Evolutionary conservation across 441 rosid species (phyloP).

Genomic region (Eruca vesicaria): DNA sequence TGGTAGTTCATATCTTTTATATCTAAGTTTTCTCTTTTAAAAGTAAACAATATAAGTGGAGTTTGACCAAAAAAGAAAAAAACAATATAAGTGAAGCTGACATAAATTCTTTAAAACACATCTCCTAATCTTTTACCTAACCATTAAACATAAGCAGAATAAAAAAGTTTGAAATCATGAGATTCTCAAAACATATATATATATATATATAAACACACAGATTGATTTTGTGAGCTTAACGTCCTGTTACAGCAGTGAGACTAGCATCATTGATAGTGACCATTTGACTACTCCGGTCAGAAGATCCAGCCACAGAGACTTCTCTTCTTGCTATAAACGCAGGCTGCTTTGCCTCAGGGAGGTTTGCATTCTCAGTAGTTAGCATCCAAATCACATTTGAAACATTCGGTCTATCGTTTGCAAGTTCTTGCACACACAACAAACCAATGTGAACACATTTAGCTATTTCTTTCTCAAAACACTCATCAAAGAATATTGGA

Average conservation of each 20-base stretch:
- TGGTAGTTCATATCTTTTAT: too few relatives aligned
- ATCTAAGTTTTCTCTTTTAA: too few relatives aligned
- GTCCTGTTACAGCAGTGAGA: slow-evolving; percentile 33
- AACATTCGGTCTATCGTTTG: slow-evolving; percentile 54
- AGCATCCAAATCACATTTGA: slow-evolving; percentile 48
- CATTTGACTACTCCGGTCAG: slow-evolving; percentile 36
- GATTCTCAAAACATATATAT: background rate
- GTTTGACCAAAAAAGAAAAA: too few relatives aligned
- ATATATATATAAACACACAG: slow-evolving; percentile 2
- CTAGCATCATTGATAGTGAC: slow-evolving; percentile 28
- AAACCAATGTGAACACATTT: slow-evolving; percentile 60
- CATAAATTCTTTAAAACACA: background rate
- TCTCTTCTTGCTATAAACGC: slow-evolving; percentile 40
- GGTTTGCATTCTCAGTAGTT: slow-evolving; percentile 37
- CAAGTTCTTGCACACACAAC: slow-evolving; percentile 55
- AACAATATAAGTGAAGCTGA: too few relatives aligned
- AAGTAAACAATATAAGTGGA: too few relatives aligned
- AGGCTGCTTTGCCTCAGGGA: slow-evolving; percentile 34
- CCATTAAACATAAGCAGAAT: background rate
- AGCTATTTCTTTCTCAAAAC: slow-evolving; percentile 26
- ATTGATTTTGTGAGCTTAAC: slow-evolving; percentile 20
- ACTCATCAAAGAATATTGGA: slow-evolving; percentile 18
- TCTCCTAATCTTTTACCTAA: background rate
- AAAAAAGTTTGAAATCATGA: background rate
- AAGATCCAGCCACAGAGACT: slow-evolving; percentile 36